Conservation (phyloP, 164 flowering plant species). For the Umbellularia californica region DNA sequence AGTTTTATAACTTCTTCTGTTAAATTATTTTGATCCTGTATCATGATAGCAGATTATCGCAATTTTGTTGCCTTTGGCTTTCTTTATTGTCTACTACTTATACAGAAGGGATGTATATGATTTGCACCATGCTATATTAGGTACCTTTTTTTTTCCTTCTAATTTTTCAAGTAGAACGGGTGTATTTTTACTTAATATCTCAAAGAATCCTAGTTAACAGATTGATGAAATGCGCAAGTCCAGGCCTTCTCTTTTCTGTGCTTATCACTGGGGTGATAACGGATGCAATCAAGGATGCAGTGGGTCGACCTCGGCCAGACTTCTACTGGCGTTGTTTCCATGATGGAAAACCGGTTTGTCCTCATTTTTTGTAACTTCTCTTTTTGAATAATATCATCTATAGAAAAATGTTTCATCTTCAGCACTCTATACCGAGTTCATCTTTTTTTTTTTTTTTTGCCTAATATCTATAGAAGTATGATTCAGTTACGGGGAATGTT, state of each 20-base stretch:
- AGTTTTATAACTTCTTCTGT: no score
- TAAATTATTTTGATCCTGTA: slow-evolving; percentile 1
- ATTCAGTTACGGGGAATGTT: slow-evolving; percentile 37
- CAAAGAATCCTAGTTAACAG: not conserved
- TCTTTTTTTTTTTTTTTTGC: not conserved
- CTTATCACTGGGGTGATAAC: slow-evolving; percentile 56
- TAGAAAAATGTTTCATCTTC: not conserved
- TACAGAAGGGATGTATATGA: slow-evolving; percentile 73
- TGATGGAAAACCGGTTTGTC: slow-evolving; percentile 65
- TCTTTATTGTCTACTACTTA: slow-evolving; percentile 41
- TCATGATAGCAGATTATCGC: slow-evolving; percentile 34
- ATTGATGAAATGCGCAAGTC: slow-evolving; percentile 10
- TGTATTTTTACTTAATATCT: no score
- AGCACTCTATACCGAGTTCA: not conserved
- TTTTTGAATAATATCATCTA: not conserved
- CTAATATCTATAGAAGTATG: slow-evolving; percentile 9
- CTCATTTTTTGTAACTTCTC: not conserved
- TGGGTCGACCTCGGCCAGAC: slow-evolving; percentile 79
- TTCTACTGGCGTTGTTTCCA: slow-evolving; percentile 91
- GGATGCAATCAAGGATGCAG: slow-evolving; percentile 63
- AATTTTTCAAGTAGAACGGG: not conserved
- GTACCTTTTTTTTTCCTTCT: slow-evolving; percentile 24
- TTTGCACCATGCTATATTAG: slow-evolving; percentile 70
- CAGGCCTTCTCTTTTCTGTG: slow-evolving; percentile 51
- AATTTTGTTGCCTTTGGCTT: slow-evolving; percentile 45